phyloP scores from a whole-genome alignment of 2,329 filamentous ascomycete genomes.

The Leptographium flavum region DNA sequence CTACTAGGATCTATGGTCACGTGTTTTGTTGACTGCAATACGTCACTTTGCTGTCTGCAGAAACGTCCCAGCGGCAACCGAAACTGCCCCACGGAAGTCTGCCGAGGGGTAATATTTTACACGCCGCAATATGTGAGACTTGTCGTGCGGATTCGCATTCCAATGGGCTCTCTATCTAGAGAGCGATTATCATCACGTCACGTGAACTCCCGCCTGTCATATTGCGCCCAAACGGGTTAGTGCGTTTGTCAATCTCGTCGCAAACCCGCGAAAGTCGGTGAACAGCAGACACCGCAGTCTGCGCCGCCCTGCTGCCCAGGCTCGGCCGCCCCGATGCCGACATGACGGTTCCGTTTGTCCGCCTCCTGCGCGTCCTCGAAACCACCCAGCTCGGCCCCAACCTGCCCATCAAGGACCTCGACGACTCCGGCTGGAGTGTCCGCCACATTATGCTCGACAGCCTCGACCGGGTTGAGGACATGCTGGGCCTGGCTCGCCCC shows the following conservation, averaged over 20 bases:
- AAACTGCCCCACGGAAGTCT: too few relatives aligned
- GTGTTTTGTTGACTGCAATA: background rate
- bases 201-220: too few relatives aligned
- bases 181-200: too few relatives aligned
- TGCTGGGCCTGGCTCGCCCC: constrained; percentile 1
- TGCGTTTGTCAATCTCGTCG: too few relatives aligned
- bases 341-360: background rate
- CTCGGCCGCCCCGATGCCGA: constrained; percentile 5
- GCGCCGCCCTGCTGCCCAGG: constrained; percentile 2
- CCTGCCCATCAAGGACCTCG: background rate
- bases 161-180: too few relatives aligned
- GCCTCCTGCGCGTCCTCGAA: constrained; percentile 7
- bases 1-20: background rate
- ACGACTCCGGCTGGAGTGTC: constrained; percentile 5
- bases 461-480: constrained; percentile 6
- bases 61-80: too few relatives aligned
- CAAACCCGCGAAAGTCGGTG: too few relatives aligned
- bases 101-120: too few relatives aligned
- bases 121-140: too few relatives aligned
- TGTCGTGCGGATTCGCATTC: too few relatives aligned
- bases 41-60: background rate
- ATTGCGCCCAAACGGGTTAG: too few relatives aligned
- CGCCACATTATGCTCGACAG: constrained; percentile 8
- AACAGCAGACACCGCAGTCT: too few relatives aligned
- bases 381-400: background rate